Conservation (phyloP, 257 asterid genomes). For the Lavandula angustifolia region DNA sequence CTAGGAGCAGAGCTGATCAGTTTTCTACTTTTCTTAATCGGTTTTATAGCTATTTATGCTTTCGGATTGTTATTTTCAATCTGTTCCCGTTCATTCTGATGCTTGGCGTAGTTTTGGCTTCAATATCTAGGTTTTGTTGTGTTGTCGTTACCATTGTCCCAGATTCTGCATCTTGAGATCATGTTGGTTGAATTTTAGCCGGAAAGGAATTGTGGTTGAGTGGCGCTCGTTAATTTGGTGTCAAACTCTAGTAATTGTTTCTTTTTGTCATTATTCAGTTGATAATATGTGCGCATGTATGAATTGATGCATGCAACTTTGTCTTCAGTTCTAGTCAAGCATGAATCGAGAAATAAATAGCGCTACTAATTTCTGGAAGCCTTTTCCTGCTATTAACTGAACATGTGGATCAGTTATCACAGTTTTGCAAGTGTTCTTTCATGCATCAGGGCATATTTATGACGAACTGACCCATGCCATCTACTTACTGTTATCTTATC, state of each 20-base stretch:
- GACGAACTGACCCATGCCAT: not conserved
- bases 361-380: not conserved
- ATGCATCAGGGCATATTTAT: constrained; percentile 5
- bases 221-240: constrained; percentile 19
- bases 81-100: constrained; percentile 1
- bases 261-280: not conserved
- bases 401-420: constrained; percentile 6
- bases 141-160: not conserved
- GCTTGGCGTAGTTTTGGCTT: not conserved
- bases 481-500: not conserved
- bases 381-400: not conserved
- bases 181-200: constrained; percentile 11
- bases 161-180: constrained; percentile 25
- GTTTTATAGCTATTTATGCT: not conserved
- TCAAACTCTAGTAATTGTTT: not conserved
- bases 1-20: not conserved
- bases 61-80: not conserved
- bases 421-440: not conserved
- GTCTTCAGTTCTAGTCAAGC: not conserved
- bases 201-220: constrained; percentile 13
- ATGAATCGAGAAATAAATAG: not conserved
- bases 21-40: not conserved
- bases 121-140: not conserved
- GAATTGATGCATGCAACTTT: not conserved
- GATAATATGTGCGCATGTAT: not conserved